These are phyloP conservation scores for Chenopodium quinoa DNA, from an alignment of 148 eudicot genomes.

Conservation along the genomic window DNA sequence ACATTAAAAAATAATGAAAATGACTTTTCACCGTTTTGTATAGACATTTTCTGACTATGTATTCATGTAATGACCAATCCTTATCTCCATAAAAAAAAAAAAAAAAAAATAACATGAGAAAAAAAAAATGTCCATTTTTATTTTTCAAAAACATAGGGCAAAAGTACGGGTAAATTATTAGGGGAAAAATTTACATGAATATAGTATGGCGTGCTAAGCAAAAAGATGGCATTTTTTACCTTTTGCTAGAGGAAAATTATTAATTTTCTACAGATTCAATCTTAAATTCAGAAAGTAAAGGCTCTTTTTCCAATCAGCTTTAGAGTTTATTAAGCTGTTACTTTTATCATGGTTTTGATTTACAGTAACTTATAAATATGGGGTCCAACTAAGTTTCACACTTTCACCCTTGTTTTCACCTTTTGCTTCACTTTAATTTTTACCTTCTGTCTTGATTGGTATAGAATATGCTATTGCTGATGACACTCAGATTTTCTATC, in stretches of 20 bases:
- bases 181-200: background rate
- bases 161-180: no score
- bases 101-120: no score
- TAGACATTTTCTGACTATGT: constrained; percentile 27
- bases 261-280: background rate
- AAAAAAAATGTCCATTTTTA: no score
- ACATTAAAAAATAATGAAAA: constrained; percentile 7
- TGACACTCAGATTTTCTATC: background rate
- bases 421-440: background rate
- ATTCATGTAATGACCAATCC: constrained; percentile 19
- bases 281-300: constrained; percentile 19
- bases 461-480: constrained; percentile 3
- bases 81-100: background rate
- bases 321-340: background rate
- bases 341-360: constrained; percentile 27
- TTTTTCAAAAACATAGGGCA: no score
- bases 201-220: constrained; percentile 23
- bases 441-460: background rate
- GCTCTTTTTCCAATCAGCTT: constrained; percentile 11
- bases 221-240: background rate
- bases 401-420: background rate
- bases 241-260: background rate
- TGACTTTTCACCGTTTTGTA: constrained; percentile 21
- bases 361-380: constrained; percentile 14
- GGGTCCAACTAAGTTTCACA: constrained; percentile 16